Evolutionary conservation across 2,329 filamentous ascomycete species (phyloP), one percentile per base, ranked within the genome.

Genomic region (Trichoderma arundinaceum): DNA sequence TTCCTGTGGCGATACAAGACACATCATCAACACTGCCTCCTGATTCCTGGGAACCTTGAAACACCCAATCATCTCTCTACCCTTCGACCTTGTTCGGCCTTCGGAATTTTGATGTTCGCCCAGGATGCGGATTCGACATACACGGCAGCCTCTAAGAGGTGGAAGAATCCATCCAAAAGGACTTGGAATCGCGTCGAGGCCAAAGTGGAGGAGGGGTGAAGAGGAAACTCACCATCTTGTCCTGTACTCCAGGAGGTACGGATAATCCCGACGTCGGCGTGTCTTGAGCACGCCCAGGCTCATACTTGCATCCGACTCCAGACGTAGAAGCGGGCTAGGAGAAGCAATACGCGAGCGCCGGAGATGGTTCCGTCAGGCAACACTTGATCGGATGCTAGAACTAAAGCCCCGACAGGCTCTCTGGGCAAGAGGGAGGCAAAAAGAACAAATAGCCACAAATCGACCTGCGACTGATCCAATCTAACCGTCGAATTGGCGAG

Each of bases 181-280:
- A 6, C 3, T 13, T 15, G 44, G 15, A 51, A 9, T 4, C 32
- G 9, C 32, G 35, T 48, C 28, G 19, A 57, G 51, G 22, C 39
- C 33, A 57, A 39, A 33, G 44, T 44, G 53, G 44, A 56, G 53
- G 48, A 49, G 53, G 52, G 43, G 53, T 46, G 32, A 39, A 39
- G 19, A 38, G 13, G 2, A 57, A 58, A 69, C 80, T 74, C 72
- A 93, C 93, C 94, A 97, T 87, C 94, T 81, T 67, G 93, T 96
- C 65, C 92, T 84, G 76, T 96, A 96, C 70, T 95, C 91, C 33
- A 94, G 84, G 48, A 88, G 81, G 76, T 89, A 96, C 54, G 83
- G 83, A 77, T 97, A 97, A 77, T 97, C 92, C 44, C 80, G 80
- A 68, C 92, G 85, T 53, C 79, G 84, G 54, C 90, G 86, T 68